Evolutionary conservation across 2,329 filamentous ascomycete genomes (phyloP).

Genomic region (Helicocarpus griseus): DNA sequence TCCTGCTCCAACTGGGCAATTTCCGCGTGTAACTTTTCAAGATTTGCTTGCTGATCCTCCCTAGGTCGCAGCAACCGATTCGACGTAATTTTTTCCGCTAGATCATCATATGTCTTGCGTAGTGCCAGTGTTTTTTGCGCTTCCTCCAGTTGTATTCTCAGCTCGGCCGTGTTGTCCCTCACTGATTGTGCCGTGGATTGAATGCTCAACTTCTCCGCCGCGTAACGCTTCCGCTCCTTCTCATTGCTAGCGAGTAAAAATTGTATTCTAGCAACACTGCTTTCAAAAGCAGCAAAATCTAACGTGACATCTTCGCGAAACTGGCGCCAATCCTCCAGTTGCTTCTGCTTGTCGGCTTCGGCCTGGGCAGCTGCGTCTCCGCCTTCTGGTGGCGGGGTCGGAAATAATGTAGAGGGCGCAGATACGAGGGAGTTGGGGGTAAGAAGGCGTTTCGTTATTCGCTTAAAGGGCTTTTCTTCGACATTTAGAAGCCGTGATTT

Average conservation of each 20-base stretch:
- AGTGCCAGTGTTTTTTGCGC: slow-evolving; percentile 65
- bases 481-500: slow-evolving; percentile 78
- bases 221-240: slow-evolving; percentile 74
- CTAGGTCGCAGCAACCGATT: slow-evolving; percentile 70
- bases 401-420: slow-evolving; percentile 45
- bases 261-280: slow-evolving; percentile 76
- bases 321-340: slow-evolving; percentile 49
- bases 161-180: slow-evolving; percentile 59
- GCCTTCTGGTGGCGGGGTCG: slow-evolving; percentile 58
- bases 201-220: slow-evolving; percentile 69
- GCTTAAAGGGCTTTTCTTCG: slow-evolving; percentile 86
- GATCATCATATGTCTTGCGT: slow-evolving; percentile 76
- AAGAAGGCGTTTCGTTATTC: slow-evolving; percentile 72
- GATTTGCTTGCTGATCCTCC: slow-evolving; percentile 69
- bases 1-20: slow-evolving; percentile 80
- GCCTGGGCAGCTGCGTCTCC: slow-evolving; percentile 32
- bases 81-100: slow-evolving; percentile 76
- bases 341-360: slow-evolving; percentile 41
- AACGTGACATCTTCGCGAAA: slow-evolving; percentile 76
- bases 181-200: slow-evolving; percentile 68
- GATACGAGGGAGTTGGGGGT: slow-evolving; percentile 56
- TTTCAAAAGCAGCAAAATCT: slow-evolving; percentile 83
- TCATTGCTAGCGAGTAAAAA: slow-evolving; percentile 76
- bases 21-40: slow-evolving; percentile 77
- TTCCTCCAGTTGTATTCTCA: slow-evolving; percentile 66